Base-by-base conservation (phyloP, 2,329 filamentous ascomycete species). In the Tolypocladium paradoxum region DNA sequence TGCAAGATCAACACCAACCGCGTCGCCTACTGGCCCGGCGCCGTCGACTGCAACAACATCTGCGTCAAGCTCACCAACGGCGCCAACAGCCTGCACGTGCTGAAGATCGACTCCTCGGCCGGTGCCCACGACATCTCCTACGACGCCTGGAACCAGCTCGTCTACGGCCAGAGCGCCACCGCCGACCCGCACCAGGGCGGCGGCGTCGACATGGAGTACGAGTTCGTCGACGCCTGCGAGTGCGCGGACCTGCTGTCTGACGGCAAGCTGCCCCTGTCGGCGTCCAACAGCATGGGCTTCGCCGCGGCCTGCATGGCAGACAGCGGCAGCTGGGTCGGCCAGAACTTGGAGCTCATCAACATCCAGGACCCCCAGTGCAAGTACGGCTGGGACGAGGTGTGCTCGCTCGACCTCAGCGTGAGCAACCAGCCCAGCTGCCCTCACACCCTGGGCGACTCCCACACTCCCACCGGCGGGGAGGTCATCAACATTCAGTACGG, bases 1-100 rank as follows among this genome's bases (percentile, higher is more conserved):
- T 83, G 80, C 74, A 78, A 81, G 66, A 73, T 83, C 65, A 66
- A 83, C 68, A 81, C 74, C 56, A 76, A 83, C 71, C 78, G 78
- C 43, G 73, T 83, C 38, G 80, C 80, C 56, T 83, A 83, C 73
- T 83, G 78, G 77, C 81, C 81, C 7, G 62, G 61, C 27, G 62
- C 70, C 5, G 70, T 79, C 48, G 71, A 72, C 68, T 83, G 80
- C 70, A 68, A 75, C 68, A 72, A 77, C 63, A 72, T 83, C 59
- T 83, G 80, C 67, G 69, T 82, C 60, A 74, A 76, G 64, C 68
- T 83, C 56, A 72, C 69, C 53, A 68, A 76, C 63, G 68, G 64
- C 45, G 75, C 67, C 53, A 76, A 77, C 55, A 70, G 67, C 38
- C 65, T 84, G 53, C 73, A 81, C 59, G 77, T 89, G 52, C 74